Conservation (phyloP, 805 yeast genomes). For the Candida chilensis region DNA sequence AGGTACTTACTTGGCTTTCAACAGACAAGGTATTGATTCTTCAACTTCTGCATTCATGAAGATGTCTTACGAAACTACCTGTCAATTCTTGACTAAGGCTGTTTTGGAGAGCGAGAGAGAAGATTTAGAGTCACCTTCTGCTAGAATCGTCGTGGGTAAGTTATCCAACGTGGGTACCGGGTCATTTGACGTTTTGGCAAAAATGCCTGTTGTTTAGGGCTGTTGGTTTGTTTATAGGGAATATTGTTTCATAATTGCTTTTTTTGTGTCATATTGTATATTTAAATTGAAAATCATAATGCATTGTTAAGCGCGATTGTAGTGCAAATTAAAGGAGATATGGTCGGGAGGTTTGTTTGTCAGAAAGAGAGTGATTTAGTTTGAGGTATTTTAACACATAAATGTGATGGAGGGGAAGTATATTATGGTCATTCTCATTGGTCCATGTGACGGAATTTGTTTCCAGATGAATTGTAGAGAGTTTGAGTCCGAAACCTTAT, state of each 20-base stretch:
- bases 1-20: slow-evolving; percentile 93
- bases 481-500: too few relatives aligned
- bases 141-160: slow-evolving; percentile 88
- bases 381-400: too few relatives aligned
- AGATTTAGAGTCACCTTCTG: slow-evolving; percentile 83
- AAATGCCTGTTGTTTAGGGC: slow-evolving; percentile 22
- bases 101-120: slow-evolving; percentile 89
- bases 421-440: too few relatives aligned
- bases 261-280: not conserved
- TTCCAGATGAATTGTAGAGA: too few relatives aligned
- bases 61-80: slow-evolving; percentile 98
- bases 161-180: slow-evolving; percentile 93
- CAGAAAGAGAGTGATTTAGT: too few relatives aligned
- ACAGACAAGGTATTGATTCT: slow-evolving; percentile 96
- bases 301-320: too few relatives aligned
- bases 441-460: too few relatives aligned
- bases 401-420: too few relatives aligned
- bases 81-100: slow-evolving; percentile 94
- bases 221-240: not conserved
- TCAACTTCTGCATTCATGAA: slow-evolving; percentile 94
- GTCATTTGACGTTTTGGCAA: slow-evolving; percentile 70
- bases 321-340: too few relatives aligned
- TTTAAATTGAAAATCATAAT: too few relatives aligned
- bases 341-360: too few relatives aligned
- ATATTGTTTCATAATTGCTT: not conserved